Conservation (phyloP, 2,329 filamentous ascomycete genomes). For the Aspergillus vadensis region DNA sequence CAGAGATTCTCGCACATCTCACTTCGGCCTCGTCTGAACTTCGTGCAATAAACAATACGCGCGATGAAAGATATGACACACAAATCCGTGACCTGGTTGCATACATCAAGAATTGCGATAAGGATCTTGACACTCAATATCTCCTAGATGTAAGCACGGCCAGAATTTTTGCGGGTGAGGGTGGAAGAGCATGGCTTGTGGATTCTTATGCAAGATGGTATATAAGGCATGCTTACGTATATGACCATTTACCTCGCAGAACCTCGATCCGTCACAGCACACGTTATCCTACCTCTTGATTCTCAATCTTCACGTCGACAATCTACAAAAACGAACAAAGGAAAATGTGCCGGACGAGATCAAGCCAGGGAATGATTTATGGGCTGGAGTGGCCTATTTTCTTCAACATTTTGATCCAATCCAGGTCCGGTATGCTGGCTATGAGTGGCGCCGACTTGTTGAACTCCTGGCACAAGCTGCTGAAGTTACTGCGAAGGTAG, state of each 20-base stretch:
- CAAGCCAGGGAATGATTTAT: slow-evolving; percentile 49
- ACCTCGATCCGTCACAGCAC: slow-evolving; percentile 59
- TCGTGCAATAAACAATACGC: slow-evolving; percentile 32
- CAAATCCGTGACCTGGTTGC: slow-evolving; percentile 44
- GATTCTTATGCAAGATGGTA: not conserved
- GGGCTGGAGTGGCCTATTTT: slow-evolving; percentile 53
- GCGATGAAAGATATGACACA: slow-evolving; percentile 48
- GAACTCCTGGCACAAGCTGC: slow-evolving; percentile 35
- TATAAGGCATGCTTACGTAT: not conserved
- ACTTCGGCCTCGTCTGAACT: slow-evolving; percentile 45
- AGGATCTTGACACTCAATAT: slow-evolving; percentile 35
- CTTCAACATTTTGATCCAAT: slow-evolving; percentile 55
- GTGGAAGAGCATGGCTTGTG: not conserved
- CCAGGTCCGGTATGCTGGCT: slow-evolving; percentile 48
- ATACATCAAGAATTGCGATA: slow-evolving; percentile 39
- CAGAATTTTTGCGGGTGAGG: not conserved
- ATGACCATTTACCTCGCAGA: slow-evolving; percentile 22
- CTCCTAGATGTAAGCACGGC: slow-evolving; percentile 36
- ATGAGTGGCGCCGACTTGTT: slow-evolving; percentile 40
- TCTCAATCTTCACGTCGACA: slow-evolving; percentile 53
- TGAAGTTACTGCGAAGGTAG: slow-evolving; percentile 39
- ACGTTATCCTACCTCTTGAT: slow-evolving; percentile 61
- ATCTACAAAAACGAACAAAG: slow-evolving; percentile 37
- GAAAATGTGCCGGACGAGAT: slow-evolving; percentile 42
- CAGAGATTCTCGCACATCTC: slow-evolving; percentile 38